A percentile compares a stretch with the other conserved stretches of the same genome.
Evolutionary conservation across 2,329 filamentous ascomycete species (phyloP).

Genomic region (Fusarium neocosmosporiellum): DNA sequence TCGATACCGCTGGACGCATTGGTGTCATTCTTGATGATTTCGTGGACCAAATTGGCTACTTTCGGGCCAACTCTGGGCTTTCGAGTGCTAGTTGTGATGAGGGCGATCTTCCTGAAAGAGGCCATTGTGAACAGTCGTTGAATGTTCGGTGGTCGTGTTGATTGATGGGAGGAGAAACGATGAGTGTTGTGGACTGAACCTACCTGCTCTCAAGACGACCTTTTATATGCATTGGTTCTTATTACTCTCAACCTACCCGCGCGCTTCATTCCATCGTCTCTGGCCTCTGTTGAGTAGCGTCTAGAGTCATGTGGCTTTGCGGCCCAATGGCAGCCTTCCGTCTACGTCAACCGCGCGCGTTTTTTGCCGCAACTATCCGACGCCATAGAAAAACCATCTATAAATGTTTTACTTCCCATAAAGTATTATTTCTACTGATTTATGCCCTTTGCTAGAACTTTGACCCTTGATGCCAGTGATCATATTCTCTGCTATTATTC

Average conservation of each 20-base stretch:
- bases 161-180: background rate
- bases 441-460: background rate
- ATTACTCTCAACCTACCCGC: background rate
- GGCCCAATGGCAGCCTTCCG: background rate
- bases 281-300: background rate
- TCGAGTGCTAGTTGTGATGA: slow-evolving; percentile 23
- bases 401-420: no score
- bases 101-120: slow-evolving; percentile 16
- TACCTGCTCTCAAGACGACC: background rate
- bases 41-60: slow-evolving; percentile 2
- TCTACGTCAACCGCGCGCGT: background rate
- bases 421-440: background rate
- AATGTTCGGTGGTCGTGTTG: background rate
- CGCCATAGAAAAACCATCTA: background rate
- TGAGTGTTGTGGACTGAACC: background rate
- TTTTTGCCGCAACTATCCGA: background rate
- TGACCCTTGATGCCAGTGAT: background rate
- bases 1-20: background rate
- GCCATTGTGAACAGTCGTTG: background rate
- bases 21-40: slow-evolving; percentile 16
- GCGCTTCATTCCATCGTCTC: background rate
- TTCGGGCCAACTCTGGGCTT: slow-evolving; percentile 16
- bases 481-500: no score
- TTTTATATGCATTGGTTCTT: background rate
- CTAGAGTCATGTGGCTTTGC: background rate